These are phyloP conservation scores for Osmanthus fragrans DNA, from an alignment of 257 asterid genomes.

Conservation along the genomic window DNA sequence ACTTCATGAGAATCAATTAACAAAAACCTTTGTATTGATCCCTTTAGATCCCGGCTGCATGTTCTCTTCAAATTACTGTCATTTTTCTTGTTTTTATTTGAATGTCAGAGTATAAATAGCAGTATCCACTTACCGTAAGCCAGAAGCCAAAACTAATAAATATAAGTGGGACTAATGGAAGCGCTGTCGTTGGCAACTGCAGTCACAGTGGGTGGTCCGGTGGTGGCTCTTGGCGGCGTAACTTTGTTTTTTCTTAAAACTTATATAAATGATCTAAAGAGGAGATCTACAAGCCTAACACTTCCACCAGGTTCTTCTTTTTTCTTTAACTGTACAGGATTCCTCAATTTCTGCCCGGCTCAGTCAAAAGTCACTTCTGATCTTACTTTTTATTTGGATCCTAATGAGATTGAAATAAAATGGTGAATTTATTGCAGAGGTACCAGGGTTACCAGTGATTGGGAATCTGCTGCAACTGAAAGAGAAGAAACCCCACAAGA, in stretches of 20 bases:
- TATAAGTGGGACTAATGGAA: slow-evolving; percentile 12
- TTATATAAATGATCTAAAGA: slow-evolving; percentile 40
- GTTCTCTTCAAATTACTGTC: background rate
- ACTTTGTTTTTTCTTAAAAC: slow-evolving; percentile 48
- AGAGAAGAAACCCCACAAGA: slow-evolving; percentile 87
- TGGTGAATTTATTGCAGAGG: slow-evolving; percentile 51
- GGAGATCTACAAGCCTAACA: slow-evolving; percentile 47
- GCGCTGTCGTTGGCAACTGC: slow-evolving; percentile 49
- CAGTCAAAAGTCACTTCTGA: background rate
- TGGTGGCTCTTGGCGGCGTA: slow-evolving; percentile 61
- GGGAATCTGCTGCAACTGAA: slow-evolving; percentile 83
- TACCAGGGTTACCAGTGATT: slow-evolving; percentile 74
- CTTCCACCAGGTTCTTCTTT: slow-evolving; percentile 46
- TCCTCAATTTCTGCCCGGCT: background rate
- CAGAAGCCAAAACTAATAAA: background rate
- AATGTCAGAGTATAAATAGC: background rate
- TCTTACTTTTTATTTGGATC: background rate
- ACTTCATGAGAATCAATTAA: background rate
- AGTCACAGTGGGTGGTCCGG: slow-evolving; percentile 49
- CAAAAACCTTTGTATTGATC: background rate
- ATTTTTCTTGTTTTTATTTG: background rate
- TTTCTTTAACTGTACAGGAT: background rate
- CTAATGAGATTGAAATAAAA: background rate
- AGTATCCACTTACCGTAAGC: background rate
- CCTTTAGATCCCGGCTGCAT: background rate